Evolutionary conservation across 768 basidiomycete genomes (phyloP), one percentile per base, ranked within the genome.

Genomic region (Cyclocybe cylindracea): DNA sequence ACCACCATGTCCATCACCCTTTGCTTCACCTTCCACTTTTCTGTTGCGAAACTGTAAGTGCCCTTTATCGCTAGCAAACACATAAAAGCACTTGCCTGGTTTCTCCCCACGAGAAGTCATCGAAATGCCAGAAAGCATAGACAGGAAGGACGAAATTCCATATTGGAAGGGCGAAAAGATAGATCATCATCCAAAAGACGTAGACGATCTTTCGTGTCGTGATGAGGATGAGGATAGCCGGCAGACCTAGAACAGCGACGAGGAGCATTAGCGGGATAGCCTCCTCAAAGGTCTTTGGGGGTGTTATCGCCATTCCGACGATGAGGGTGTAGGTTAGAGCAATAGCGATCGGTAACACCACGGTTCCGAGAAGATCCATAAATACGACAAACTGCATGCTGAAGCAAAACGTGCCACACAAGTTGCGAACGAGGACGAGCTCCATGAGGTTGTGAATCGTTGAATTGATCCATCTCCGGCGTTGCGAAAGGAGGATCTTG

Each of bases 381-480:
- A 96, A 93, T 48, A 98, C 94, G 68, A 98, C 87, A 69, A 98
- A 98, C 68, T 98, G 97, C 95, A 98, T 98, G 71, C 94, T 97
- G 75, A 98, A 98, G 78, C 97, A 99, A 72, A 99, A 99, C 31
- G 96, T 98, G 34, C 97, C 97, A 70, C 97, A 98, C 11, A 98
- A 81, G 66, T 99, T 94, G 58, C 91, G 91, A 37, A 99, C 97
- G 54, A 92, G 85, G 34, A 98, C 92, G 36, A 99, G 87, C 69
- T 99, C 97, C 94, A 98, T 98, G 45, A 99, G 84, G 68, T 99
- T 98, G 76, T 98, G 97, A 45, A 99, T 91, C 0, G 97, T 98
- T 11, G 96, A 98, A 70, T 98, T 98, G 75, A 99, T 98, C 97
- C 97, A 99, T 50, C 97, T 87, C 14, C 97, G 87, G 32, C 97